phyloP scores from a whole-genome alignment of 2,329 filamentous ascomycete genomes.

The Capronia epimyces region DNA sequence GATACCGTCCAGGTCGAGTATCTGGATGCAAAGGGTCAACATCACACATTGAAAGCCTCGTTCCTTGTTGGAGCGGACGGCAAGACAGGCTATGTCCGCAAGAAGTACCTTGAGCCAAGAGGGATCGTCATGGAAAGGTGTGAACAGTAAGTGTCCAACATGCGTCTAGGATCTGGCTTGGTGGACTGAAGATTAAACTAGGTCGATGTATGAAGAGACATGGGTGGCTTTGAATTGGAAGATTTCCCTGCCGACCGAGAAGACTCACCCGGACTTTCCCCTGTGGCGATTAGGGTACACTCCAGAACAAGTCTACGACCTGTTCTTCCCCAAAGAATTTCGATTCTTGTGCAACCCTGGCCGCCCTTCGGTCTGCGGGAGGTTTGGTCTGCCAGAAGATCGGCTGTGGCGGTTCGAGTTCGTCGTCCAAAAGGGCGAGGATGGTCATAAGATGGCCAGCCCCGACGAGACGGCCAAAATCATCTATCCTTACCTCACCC shows the following conservation, averaged over 20 bases:
- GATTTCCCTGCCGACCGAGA: slow-evolving; percentile 28
- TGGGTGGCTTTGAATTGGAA: slow-evolving; percentile 33
- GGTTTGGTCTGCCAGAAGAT: slow-evolving; percentile 31
- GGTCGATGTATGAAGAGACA: slow-evolving; percentile 30
- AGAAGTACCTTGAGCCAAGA: slow-evolving; percentile 31
- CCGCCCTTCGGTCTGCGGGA: slow-evolving; percentile 29
- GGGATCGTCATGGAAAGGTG: slow-evolving; percentile 27
- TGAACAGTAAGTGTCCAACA: slow-evolving; percentile 15
- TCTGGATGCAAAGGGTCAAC: slow-evolving; percentile 21
- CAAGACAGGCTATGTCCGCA: slow-evolving; percentile 33
- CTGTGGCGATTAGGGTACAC: slow-evolving; percentile 31
- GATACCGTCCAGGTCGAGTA: slow-evolving; percentile 15
- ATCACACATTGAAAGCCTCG: slow-evolving; percentile 22
- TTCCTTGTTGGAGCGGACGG: slow-evolving; percentile 34
- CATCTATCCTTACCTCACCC: slow-evolving; percentile 31
- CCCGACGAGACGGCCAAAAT: slow-evolving; percentile 25
- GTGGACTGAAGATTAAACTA: slow-evolving; percentile 13
- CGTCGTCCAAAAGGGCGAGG: slow-evolving; percentile 34
- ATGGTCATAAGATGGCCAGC: slow-evolving; percentile 31
- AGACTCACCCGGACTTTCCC: slow-evolving; percentile 31
- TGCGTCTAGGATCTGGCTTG: not conserved
- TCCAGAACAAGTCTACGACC: slow-evolving; percentile 30
- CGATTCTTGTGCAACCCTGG: slow-evolving; percentile 31
- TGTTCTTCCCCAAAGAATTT: slow-evolving; percentile 32
- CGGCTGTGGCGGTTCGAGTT: slow-evolving; percentile 36